Conservation (phyloP, 257 asterid genomes). For the Plantago elongata region DNA sequence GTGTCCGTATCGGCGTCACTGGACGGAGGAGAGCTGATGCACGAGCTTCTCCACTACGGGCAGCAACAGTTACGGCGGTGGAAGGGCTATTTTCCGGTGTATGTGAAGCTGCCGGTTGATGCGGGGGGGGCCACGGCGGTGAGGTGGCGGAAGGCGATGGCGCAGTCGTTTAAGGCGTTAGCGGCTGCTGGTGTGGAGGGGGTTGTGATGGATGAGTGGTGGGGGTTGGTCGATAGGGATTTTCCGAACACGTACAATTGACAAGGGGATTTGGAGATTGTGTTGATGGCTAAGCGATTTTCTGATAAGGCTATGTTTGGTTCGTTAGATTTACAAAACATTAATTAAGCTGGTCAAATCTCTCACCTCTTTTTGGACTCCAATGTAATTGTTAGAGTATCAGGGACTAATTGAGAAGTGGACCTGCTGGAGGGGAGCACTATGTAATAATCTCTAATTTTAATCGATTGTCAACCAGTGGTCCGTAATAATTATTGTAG, state of each 20-base stretch:
- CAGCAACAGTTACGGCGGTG: slow-evolving; percentile 26
- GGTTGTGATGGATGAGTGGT: slow-evolving; percentile 90
- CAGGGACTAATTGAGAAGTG: too few species aligned
- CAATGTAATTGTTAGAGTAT: too few species aligned
- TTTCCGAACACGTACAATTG: slow-evolving; percentile 53
- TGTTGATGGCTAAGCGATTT: slow-evolving; percentile 46
- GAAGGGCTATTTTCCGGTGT: slow-evolving; percentile 51
- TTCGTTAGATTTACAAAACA: too few species aligned
- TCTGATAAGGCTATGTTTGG: too few species aligned
- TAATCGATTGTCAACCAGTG: too few species aligned
- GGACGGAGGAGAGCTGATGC: slow-evolving; percentile 52
- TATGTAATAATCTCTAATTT: too few species aligned
- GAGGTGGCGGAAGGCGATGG: slow-evolving; percentile 59
- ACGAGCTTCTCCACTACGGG: slow-evolving; percentile 48
- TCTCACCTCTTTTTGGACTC: too few species aligned
- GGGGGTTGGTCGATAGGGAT: slow-evolving; percentile 83
- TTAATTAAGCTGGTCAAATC: too few species aligned
- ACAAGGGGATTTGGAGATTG: slow-evolving; percentile 69
- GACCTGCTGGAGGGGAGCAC: too few species aligned
- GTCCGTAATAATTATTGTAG: too few species aligned
- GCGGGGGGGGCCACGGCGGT: slow-evolving; percentile 38
- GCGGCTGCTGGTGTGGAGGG: slow-evolving; percentile 81
- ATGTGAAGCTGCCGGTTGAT: slow-evolving; percentile 62
- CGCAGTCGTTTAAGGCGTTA: slow-evolving; percentile 60
- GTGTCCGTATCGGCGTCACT: slow-evolving; percentile 33